Conservation (phyloP, 371 early-diverging fungal genomes). For the Sporodiniella umbellata region DNA sequence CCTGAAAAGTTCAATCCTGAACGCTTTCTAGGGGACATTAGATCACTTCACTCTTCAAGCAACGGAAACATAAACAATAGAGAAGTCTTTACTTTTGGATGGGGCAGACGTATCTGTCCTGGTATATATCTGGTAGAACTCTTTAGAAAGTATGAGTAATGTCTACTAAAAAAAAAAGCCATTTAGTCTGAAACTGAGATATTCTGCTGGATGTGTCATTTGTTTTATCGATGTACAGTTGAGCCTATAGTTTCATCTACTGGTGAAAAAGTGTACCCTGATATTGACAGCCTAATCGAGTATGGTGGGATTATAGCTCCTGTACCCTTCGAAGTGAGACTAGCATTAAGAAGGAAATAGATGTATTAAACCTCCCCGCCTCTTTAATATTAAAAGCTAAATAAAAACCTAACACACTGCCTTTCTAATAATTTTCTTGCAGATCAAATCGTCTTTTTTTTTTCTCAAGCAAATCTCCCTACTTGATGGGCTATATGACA, state of each 20-base stretch:
- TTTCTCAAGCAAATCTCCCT: no score
- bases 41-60: constrained; percentile 5
- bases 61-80: constrained; percentile 13
- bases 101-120: constrained; percentile 17
- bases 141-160: neutral
- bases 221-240: neutral
- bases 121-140: constrained; percentile 10
- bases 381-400: no score
- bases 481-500: no score
- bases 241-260: neutral
- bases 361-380: no score
- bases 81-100: constrained; percentile 19
- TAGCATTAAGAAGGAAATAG: no score
- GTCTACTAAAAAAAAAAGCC: no score
- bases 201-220: neutral
- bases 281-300: neutral
- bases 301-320: neutral
- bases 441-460: no score
- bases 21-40: constrained; percentile 6
- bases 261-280: constrained; percentile 3
- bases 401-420: no score
- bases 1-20: constrained; percentile 11
- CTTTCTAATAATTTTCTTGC: no score
- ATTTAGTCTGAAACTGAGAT: constrained; percentile 8
- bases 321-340: neutral